Base-by-base conservation (phyloP, 2,329 filamentous ascomycete genomes). In the Aspergillus intermedius region DNA sequence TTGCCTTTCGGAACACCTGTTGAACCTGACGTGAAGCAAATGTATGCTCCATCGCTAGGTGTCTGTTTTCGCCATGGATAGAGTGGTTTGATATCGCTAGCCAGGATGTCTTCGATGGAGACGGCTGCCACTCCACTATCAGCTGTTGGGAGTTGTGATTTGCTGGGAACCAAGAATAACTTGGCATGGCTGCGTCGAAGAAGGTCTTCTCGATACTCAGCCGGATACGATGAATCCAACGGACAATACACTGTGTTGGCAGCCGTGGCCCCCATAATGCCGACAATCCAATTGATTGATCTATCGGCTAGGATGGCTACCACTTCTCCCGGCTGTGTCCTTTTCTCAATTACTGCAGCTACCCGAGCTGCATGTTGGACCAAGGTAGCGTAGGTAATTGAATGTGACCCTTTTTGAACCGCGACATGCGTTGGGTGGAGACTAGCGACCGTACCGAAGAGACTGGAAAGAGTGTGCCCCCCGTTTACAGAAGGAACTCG, bases 11-110 rank as follows among this genome's bases (percentile, higher is more conserved):
- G 55, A 3, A 48, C 45, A 2, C 55, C 55, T 6, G 54, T 58
- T 3, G 54, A 54, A 0, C 73, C 73, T 1, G 71, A 75, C 0
- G 74, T 76, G 49, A 74, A 76, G 42, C 67, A 69, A 0, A 76
- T 23, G 47, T 72, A 77, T 0, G 70, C 71, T 15, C 45, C 47
- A 6, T 34, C 45, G 22, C 46, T 21, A 30, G 45, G 34, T 12
- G 42, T 30, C 15, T 30, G 41, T 7, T 12, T 43, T 15, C 22
- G 41, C 41, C 41, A 43, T 40, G 37, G 37, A 19, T 5, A 40
- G 4, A 25, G 13, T 19, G 22, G 22, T 12, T 43, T 21, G 15
- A 30, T 22, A 15, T 8, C 7, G 5, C 10, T 25, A 9, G 22
- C 12, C 15, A 43, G 41, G n/a, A 43, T 25, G 13, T 30, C 41